Evolutionary conservation across 164 flowering plant genomes (phyloP), one percentile per base, ranked within the genome.

Genomic region (Magnolia sinica): DNA sequence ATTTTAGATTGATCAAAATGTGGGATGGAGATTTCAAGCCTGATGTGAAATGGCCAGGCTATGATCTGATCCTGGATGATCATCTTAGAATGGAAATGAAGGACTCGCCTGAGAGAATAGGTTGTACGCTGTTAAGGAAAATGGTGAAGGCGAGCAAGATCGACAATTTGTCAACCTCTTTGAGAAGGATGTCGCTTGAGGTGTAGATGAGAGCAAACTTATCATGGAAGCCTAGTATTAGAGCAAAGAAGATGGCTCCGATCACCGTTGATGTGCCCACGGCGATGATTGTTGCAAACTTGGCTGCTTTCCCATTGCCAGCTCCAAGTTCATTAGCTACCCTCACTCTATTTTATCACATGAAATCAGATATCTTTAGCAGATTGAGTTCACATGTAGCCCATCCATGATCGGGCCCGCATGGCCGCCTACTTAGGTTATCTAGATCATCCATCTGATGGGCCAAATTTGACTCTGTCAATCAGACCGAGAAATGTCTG

Each of bases 61-160:
- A 1, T 8, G 9, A 59, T 59, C 64, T 0, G 8, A 7, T 59
- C 18, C 19, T 59, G 22, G 7, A 20, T 7, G 18, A 64, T 64
- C 24, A 10, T 2, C 8, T 19, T 64, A 8, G 24, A 64, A 3
- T 14, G 49, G 71, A 16, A 31, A 68, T 64, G 71, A 16, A 68
- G 6, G 9, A 64, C 24, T n/a, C 67, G 14, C 24, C 67, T 5
- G 67, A 64, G 22, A 64, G 67, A 64, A 64, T 64, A 19, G 67
- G 23, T 22, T 64, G 67, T 8, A 64, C 24, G 18, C 67, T 22
- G 23, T 64, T 64, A 0, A 64, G 67, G 67, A 64, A 4, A 64
- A 64, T 64, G 67, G 67, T 64, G 67, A 64, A 64, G 11, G 67
- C 23, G 10, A 64, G 67, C 23, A 64, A 19, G 67, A 64, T 64